Percentiles rank a stretch among this genome's conserved stretches.
Conservation (phyloP, 495 filamentous ascomycete genomes). For the Aspergillus sclerotiicarbonarius region DNA sequence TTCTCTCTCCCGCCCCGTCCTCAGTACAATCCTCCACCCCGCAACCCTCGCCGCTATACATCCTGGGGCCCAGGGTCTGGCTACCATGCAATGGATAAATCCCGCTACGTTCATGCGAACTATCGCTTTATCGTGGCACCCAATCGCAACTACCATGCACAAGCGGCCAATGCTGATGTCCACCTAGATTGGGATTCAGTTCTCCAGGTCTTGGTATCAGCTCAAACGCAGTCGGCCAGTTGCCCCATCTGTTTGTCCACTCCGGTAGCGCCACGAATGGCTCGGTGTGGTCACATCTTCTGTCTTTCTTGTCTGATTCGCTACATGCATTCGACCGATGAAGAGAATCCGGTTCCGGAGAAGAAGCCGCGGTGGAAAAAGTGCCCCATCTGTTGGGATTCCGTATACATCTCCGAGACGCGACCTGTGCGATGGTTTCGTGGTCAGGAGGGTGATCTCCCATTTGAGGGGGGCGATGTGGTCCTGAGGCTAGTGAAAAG, state of each 20-base stretch:
- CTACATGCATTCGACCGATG: slow-evolving; percentile 88
- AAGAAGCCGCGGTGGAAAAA: slow-evolving; percentile 86
- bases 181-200: slow-evolving; percentile 89
- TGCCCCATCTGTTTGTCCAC: slow-evolving; percentile 93
- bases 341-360: slow-evolving; percentile 56
- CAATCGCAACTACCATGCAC: slow-evolving; percentile 69
- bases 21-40: slow-evolving; percentile 57
- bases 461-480: slow-evolving; percentile 82
- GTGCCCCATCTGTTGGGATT: slow-evolving; percentile 94
- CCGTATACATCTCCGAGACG: slow-evolving; percentile 83
- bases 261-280: slow-evolving; percentile 94
- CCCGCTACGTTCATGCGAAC: slow-evolving; percentile 94
- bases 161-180: slow-evolving; percentile 83
- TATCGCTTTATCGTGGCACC: slow-evolving; percentile 95
- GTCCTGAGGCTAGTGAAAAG: slow-evolving; percentile 82
- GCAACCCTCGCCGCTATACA: slow-evolving; percentile 61
- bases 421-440: slow-evolving; percentile 87
- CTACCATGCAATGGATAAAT: slow-evolving; percentile 88
- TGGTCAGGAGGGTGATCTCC: slow-evolving; percentile 79
- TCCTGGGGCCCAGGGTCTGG: slow-evolving; percentile 89
- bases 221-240: slow-evolving; percentile 78
- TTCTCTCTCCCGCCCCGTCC: slow-evolving; percentile 80
- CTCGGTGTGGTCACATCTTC: slow-evolving; percentile 96
- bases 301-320: slow-evolving; percentile 91
- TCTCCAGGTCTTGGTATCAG: slow-evolving; percentile 86